Evolutionary conservation across 2,329 filamentous ascomycete species (phyloP).

Genomic region (Sporothrix pseudoabietina): DNA sequence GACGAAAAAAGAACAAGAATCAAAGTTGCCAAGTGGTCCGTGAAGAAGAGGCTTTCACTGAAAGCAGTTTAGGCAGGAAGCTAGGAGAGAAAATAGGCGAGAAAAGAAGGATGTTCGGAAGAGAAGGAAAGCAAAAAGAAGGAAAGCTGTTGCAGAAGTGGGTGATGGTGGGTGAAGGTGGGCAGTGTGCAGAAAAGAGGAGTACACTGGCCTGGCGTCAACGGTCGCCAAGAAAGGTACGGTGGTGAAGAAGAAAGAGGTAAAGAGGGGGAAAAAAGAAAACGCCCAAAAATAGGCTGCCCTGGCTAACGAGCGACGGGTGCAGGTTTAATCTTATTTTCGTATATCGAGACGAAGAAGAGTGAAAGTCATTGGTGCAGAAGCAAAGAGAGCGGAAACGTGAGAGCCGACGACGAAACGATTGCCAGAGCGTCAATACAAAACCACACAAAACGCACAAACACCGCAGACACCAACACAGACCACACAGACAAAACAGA

Average conservation of each 20-base stretch:
- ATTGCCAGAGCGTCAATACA: background rate
- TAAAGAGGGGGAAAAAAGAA: background rate
- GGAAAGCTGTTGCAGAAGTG: background rate
- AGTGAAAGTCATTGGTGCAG: too few relatives aligned
- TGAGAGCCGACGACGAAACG: background rate
- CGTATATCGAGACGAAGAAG: too few relatives aligned
- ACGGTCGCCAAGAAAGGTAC: background rate
- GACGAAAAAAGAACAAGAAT: background rate
- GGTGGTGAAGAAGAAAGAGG: background rate
- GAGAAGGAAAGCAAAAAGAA: background rate
- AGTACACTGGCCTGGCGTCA: constrained; percentile 10
- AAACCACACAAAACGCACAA: background rate
- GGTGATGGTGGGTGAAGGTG: background rate
- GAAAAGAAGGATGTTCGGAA: background rate
- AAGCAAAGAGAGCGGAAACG: background rate
- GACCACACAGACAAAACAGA: background rate
- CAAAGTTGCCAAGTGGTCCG: background rate
- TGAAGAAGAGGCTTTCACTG: background rate
- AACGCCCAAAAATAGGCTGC: background rate
- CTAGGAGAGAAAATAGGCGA: background rate
- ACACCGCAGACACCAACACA: background rate
- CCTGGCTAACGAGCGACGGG: background rate
- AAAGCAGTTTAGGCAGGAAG: background rate
- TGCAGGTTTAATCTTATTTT: too few relatives aligned
- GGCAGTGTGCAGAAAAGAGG: background rate